Base-by-base conservation (phyloP, 2,329 filamentous ascomycete genomes). In the Sclerotinia sclerotiorum region DNA sequence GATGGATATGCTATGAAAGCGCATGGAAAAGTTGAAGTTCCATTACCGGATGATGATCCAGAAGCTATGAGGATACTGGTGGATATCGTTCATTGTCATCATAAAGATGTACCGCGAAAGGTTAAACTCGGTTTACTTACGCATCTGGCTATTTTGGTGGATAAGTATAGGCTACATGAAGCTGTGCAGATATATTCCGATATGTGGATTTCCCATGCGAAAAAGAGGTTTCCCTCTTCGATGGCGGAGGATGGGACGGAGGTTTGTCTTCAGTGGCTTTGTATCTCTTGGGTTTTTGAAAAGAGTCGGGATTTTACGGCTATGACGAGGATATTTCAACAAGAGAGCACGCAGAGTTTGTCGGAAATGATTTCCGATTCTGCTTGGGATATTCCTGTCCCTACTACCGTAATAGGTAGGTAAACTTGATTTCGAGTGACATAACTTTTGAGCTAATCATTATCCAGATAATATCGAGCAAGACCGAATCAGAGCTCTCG, bases 31-130 rank as follows among this genome's bases (percentile, higher is more conserved):
- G 67, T 70, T n/a, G 73, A 77, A 62, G 69, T 79, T 35, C 68
- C 71, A 2, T 39, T 3, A 71, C 74, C 74, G 0, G 74, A 78
- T 7, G 78, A 80, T 61, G 71, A 79, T 61, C 68, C 75, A 0
- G 71, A 74, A 1, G 75, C 76, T 1, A 76, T 81, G 69, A 58
- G 68, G 0, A 70, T 79, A 1, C 32, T 80, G 10, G 74, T 80
- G 65, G 72, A 73, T 29, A 75, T 80, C 8, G 75, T 76, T 3
- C 78, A 79, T 39, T 61, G 68, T 39, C 61, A 67, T 8, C 63
- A 64, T 49, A 55, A 65, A 29, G 68, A 72, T n/a, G 70, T 80
- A 2, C 75, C 74, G 2, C n/a, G 67, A 27, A 67, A 46, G 29
- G 35, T 80, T 1, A 66, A 67, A 5, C 75, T 78, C 10, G 7